Evolutionary conservation across 202 grass and related monocot genomes (phyloP), one percentile per base, ranked within the genome.

Genomic region (Brachypodium distachyon): DNA sequence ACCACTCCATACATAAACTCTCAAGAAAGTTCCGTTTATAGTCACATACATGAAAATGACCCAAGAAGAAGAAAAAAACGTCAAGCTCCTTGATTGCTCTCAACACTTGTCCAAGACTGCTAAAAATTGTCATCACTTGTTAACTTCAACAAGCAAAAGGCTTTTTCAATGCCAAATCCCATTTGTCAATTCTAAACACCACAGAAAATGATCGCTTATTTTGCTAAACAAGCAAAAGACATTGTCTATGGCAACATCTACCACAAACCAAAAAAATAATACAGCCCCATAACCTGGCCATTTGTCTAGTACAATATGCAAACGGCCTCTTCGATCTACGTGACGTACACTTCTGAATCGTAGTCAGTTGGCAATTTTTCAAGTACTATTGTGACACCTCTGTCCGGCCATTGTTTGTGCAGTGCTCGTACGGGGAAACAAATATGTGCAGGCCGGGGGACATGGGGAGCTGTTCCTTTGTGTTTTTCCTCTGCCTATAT

Each of bases 401-500:
- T 76, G 4, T 52, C 5, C 22, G n/a, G n/a, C 54, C 26, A 33
- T 25, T 81, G 50, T 56, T 80, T 42, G 48, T 29, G 33, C 52
- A 10, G 36, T 44, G 77, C 10, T 29, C 22, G 71, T 81, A 44
- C 49, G 54, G 27, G 7, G 14, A 68, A n/a, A 32, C 77, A 76
- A 42, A 56, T 66, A 58, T 85, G 31, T 63, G 65, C 44, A 66
- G 49, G 65, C 44, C 57, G 49, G 84, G 78, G 39, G 66, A 77
- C 79, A 87, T 33, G 79, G 73, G 16, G 40, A 67, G 66, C 48
- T 82, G 85, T 82, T 78, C 47, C 57, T 50, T 82, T 46, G 73
- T 66, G 73, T 66, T 82, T 23, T 47, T 51, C 78, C 36, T 32
- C 37, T 4, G 16, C 18, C 6, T 55, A 29, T n/a, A 5, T 54